A percentile compares a stretch with the other conserved stretches of the same genome.
Conservation (phyloP, 1,139 yeast species). For the Candida sanyaensis region DNA sequence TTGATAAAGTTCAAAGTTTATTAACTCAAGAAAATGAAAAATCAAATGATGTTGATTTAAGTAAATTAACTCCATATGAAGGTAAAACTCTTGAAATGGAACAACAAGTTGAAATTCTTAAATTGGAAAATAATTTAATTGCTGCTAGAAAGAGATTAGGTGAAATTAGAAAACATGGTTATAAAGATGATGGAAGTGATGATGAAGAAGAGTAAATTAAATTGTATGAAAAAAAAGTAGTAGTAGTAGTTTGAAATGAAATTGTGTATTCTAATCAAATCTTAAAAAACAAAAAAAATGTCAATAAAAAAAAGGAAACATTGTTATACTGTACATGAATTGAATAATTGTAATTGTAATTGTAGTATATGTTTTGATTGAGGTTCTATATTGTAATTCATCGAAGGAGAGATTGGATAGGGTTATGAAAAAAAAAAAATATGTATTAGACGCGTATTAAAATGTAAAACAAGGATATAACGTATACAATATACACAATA, state of each 20-base stretch:
- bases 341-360: too few species aligned
- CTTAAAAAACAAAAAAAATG: too few species aligned
- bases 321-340: too few species aligned
- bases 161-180: conserved; percentile 78
- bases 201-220: not conserved
- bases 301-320: too few species aligned
- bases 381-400: too few species aligned
- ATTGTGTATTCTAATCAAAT: not conserved
- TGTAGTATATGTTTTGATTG: too few species aligned
- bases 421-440: too few species aligned
- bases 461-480: too few species aligned
- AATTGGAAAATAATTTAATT: conserved; percentile 71
- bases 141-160: conserved; percentile 82
- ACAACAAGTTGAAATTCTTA: conserved; percentile 87
- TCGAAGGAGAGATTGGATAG: too few species aligned
- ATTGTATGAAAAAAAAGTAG: not conserved
- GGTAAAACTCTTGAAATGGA: conserved; percentile 90
- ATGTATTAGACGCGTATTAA: too few species aligned
- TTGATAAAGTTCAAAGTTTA: conserved; percentile 64
- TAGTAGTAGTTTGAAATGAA: not conserved
- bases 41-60: conserved; percentile 59
- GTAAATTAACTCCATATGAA: conserved; percentile 73
- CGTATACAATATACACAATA: too few species aligned
- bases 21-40: conserved; percentile 41
- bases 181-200: conserved; percentile 26